These are phyloP conservation scores for Babesia caballi DNA, from an alignment of 169 alveolate species.

Conservation along the genomic window DNA sequence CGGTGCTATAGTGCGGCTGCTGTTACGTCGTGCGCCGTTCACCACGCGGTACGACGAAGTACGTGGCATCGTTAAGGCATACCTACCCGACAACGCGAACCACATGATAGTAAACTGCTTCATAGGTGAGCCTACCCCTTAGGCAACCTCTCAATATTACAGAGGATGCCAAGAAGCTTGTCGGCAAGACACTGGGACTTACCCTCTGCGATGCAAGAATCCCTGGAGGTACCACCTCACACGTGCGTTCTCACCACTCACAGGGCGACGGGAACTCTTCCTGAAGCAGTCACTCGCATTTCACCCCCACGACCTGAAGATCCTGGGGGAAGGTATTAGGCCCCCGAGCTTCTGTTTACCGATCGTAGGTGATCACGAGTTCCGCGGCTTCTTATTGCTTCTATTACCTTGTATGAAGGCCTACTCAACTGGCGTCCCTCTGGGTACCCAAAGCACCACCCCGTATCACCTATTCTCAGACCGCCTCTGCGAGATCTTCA, in stretches of 20 bases:
- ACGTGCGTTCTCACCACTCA: too few species aligned
- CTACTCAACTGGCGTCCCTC: constrained; percentile 15
- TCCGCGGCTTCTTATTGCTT: constrained; percentile 56
- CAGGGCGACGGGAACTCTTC: constrained; percentile 54
- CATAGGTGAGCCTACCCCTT: not conserved
- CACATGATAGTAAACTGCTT: constrained; percentile 7
- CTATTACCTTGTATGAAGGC: constrained; percentile 59
- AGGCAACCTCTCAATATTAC: not conserved
- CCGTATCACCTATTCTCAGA: not conserved
- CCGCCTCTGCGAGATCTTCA: constrained; percentile 38
- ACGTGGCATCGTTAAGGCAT: constrained; percentile 24
- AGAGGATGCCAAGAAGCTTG: constrained; percentile 48
- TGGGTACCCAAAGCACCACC: constrained; percentile 8
- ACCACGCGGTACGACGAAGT: constrained; percentile 52
- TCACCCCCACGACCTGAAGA: constrained; percentile 53
- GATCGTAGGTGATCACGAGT: constrained; percentile 53
- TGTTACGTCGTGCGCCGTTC: constrained; percentile 54
- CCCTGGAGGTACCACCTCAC: constrained; percentile 13
- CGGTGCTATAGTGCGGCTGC: constrained; percentile 24
- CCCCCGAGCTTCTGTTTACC: not conserved
- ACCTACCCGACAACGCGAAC: constrained; percentile 16
- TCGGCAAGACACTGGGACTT: constrained; percentile 36
- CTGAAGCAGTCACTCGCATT: constrained; percentile 60
- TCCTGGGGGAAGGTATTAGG: constrained; percentile 31
- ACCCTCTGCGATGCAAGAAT: constrained; percentile 35